These are phyloP conservation scores for Chrysoporthe cubensis DNA, from an alignment of 2,329 filamentous ascomycete species.

Conservation along the genomic window DNA sequence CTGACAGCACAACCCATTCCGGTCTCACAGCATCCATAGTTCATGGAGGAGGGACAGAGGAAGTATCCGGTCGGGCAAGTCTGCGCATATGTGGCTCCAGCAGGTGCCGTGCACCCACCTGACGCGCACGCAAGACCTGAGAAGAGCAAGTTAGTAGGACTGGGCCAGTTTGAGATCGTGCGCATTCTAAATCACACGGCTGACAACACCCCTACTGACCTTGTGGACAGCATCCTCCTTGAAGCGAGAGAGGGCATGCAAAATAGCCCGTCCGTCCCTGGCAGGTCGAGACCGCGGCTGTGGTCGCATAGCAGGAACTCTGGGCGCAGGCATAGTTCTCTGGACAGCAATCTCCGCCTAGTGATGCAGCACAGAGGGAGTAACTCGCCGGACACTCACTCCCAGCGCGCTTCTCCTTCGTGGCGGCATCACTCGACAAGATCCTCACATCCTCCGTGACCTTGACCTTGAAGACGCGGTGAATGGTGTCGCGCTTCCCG, in stretches of 20 bases:
- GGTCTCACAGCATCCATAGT: constrained; percentile 57
- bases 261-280: constrained; percentile 43
- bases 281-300: constrained; percentile 46
- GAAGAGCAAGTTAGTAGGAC: constrained; percentile 36
- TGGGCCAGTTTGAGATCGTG: background rate
- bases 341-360: constrained; percentile 54
- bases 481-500: constrained; percentile 33
- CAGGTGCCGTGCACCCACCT: constrained; percentile 48
- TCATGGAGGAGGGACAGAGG: constrained; percentile 53
- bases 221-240: constrained; percentile 41
- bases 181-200: background rate
- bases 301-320: constrained; percentile 52
- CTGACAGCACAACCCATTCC: constrained; percentile 53
- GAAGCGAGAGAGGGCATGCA: constrained; percentile 44
- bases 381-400: constrained; percentile 32
- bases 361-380: constrained; percentile 41
- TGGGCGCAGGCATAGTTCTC: constrained; percentile 51
- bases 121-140: constrained; percentile 49
- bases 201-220: constrained; percentile 27
- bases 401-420: constrained; percentile 22
- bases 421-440: constrained; percentile 6
- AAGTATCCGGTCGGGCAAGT: constrained; percentile 51
- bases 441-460: constrained; percentile 27
- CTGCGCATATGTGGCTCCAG: constrained; percentile 44
- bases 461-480: constrained; percentile 34